A percentile compares a stretch with the other conserved stretches of the same genome.
These are phyloP conservation scores for Beauveria medogensis DNA, from an alignment of 2,329 filamentous ascomycete genomes.

Conservation along the genomic window DNA sequence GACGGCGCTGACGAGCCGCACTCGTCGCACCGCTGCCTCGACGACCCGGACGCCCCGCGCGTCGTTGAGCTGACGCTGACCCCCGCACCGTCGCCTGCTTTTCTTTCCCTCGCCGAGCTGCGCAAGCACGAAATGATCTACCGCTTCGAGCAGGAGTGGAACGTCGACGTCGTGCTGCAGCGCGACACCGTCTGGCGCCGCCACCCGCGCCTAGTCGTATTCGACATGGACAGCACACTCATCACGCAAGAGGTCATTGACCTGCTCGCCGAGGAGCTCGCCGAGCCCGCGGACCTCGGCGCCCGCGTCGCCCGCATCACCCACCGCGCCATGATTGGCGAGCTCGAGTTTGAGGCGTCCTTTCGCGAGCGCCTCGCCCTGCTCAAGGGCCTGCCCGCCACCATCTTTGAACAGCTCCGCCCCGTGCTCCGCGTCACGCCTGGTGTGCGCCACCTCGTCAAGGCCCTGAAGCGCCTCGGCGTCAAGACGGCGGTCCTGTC, in stretches of 20 bases:
- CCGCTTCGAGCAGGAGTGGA: slow-evolving; percentile 82
- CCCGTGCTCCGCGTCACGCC: slow-evolving; percentile 70
- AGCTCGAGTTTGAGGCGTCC: slow-evolving; percentile 82
- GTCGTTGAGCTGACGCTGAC: slow-evolving; percentile 61
- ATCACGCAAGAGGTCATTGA: slow-evolving; percentile 98
- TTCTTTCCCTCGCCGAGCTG: slow-evolving; percentile 59
- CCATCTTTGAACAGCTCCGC: slow-evolving; percentile 72
- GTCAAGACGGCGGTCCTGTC: slow-evolving; percentile 86
- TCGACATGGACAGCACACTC: slow-evolving; percentile 97
- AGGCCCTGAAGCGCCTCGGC: slow-evolving; percentile 66
- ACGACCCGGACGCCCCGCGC: slow-evolving; percentile 48
- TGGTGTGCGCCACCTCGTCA: slow-evolving; percentile 68
- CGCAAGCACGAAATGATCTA: slow-evolving; percentile 75
- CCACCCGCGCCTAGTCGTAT: slow-evolving; percentile 81
- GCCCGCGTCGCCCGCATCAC: slow-evolving; percentile 83
- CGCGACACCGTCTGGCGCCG: slow-evolving; percentile 64
- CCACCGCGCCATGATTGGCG: slow-evolving; percentile 87
- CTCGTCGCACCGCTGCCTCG: slow-evolving; percentile 58
- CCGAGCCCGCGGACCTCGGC: slow-evolving; percentile 61
- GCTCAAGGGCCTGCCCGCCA: slow-evolving; percentile 69
- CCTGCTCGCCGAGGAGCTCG: slow-evolving; percentile 75
- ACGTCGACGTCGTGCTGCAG: slow-evolving; percentile 76
- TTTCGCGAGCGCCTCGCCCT: slow-evolving; percentile 74
- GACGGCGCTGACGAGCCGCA: slow-evolving; percentile 43
- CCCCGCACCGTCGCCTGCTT: slow-evolving; percentile 52